These are phyloP conservation scores for Pleurotus pulmonarius DNA, from an alignment of 768 basidiomycete genomes.

Conservation along the genomic window DNA sequence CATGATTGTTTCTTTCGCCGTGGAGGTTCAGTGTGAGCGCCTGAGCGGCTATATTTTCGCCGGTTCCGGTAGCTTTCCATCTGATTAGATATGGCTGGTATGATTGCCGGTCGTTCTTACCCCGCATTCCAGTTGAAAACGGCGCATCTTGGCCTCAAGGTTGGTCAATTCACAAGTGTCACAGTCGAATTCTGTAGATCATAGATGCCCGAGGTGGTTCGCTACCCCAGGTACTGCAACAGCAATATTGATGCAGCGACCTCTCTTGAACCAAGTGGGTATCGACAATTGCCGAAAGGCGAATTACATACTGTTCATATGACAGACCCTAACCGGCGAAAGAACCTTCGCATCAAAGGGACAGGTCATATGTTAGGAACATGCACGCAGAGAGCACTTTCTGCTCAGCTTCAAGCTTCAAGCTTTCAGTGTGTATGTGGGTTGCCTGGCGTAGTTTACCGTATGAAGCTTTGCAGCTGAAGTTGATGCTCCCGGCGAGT, in stretches of 20 bases:
- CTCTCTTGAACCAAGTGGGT: background rate
- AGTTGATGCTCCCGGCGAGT: no score
- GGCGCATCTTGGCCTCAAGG: background rate
- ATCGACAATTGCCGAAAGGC: background rate
- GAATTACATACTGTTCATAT: background rate
- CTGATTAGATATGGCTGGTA: background rate
- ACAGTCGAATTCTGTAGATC: background rate
- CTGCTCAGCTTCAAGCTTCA: no score
- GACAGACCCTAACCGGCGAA: background rate
- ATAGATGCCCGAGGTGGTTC: no score
- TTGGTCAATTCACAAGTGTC: background rate
- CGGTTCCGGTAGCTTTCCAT: constrained; percentile 3
- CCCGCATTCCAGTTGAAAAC: background rate
- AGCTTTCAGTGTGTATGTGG: no score
- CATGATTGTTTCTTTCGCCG: constrained; percentile 3
- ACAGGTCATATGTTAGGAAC: no score
- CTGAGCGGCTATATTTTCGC: background rate
- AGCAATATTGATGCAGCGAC: no score
- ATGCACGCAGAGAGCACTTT: no score
- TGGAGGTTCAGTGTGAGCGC: background rate
- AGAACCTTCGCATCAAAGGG: no score
- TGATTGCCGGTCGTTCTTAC: background rate
- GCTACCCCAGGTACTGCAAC: no score
- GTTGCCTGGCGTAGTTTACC: no score
- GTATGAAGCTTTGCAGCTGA: no score